These are phyloP conservation scores for Eremothecium coryli DNA, from an alignment of 1,139 yeast species.

Conservation along the genomic window DNA sequence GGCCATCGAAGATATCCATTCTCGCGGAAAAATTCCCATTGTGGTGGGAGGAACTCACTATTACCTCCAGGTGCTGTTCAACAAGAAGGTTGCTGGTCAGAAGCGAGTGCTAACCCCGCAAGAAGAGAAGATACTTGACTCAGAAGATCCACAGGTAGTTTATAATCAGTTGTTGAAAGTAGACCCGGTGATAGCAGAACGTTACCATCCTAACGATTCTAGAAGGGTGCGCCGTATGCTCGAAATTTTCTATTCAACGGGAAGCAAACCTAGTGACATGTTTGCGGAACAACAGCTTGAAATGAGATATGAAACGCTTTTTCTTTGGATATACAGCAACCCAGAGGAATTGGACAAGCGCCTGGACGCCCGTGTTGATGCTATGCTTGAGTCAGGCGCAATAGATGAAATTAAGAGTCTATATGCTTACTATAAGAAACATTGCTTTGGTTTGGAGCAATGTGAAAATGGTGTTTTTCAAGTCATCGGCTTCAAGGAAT, in stretches of 20 bases:
- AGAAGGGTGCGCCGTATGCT: conserved; percentile 72
- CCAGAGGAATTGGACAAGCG: conserved; percentile 48
- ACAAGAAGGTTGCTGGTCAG: conserved; percentile 22
- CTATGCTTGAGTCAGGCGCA: conserved; percentile 66
- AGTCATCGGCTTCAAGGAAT: conserved; percentile 92
- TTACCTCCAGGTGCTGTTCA: conserved; percentile 69
- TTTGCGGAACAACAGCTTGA: conserved; percentile 55
- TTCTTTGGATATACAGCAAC: conserved; percentile 82
- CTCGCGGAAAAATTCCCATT: conserved; percentile 68
- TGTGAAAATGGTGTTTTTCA: conserved; percentile 82
- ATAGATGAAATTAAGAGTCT: conserved; percentile 57
- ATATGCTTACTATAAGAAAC: conserved; percentile 35
- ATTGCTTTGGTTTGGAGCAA: conserved; percentile 30
- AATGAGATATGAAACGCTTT: conserved; percentile 55
- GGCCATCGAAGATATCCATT: conserved; percentile 51
- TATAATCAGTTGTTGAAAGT: conserved; percentile 39
- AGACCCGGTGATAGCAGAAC: conserved; percentile 68
- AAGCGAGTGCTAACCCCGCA: conserved; percentile 29
- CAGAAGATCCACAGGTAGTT: conserved; percentile 46
- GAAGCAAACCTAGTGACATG: conserved; percentile 58
- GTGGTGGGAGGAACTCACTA: conserved; percentile 96
- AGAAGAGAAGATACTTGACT: conserved; percentile 44
- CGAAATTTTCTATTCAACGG: conserved; percentile 66
- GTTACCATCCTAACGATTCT: conserved; percentile 86
- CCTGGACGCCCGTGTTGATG: conserved; percentile 71